Percentiles rank a stretch among this genome's conserved stretches.
Conservation (phyloP, 73 alveolate genomes). For the Uronychia binucleata region DNA sequence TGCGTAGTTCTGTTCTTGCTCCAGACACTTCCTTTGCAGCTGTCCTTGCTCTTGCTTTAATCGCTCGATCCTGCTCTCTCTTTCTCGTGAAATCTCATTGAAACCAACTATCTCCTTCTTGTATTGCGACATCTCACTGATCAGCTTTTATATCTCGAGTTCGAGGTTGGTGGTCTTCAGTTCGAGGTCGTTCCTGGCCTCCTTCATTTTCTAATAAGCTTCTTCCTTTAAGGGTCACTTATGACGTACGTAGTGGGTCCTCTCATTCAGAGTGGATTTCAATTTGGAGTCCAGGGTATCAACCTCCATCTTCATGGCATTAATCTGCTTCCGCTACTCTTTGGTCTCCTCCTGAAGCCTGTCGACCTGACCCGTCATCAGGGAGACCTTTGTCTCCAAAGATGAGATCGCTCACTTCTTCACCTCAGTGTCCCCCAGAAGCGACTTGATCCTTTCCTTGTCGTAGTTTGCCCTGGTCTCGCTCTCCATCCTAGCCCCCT, state of each 20-base stretch:
- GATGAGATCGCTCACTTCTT: conserved; percentile 17
- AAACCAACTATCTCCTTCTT: conserved; percentile 32
- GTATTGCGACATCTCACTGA: conserved; percentile 2
- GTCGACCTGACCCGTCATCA: not conserved
- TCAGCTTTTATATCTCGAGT: not conserved
- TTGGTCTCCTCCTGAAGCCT: not conserved
- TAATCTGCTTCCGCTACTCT: not conserved
- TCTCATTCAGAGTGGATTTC: not conserved
- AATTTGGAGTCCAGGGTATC: not conserved
- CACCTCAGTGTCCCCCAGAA: conserved; percentile 20
- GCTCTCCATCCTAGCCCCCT: conserved; percentile 20
- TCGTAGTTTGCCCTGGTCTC: conserved; percentile 10
- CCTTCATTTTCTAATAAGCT: not conserved
- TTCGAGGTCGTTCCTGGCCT: not conserved
- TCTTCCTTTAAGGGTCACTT: not conserved
- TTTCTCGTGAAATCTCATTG: conserved; percentile 13
- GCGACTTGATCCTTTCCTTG: conserved; percentile 17
- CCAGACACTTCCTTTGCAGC: not conserved
- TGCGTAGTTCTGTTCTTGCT: conserved; percentile 11
- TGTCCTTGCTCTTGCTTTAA: not conserved
- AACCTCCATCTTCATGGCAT: not conserved
- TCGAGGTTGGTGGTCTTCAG: not conserved
- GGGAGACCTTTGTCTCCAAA: not conserved
- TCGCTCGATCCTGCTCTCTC: conserved; percentile 13
- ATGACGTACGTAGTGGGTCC: not conserved